Evolutionary conservation across 2,329 filamentous ascomycete genomes (phyloP), one percentile per base, ranked within the genome.

Genomic region (Fusarium pseudocircinatum): DNA sequence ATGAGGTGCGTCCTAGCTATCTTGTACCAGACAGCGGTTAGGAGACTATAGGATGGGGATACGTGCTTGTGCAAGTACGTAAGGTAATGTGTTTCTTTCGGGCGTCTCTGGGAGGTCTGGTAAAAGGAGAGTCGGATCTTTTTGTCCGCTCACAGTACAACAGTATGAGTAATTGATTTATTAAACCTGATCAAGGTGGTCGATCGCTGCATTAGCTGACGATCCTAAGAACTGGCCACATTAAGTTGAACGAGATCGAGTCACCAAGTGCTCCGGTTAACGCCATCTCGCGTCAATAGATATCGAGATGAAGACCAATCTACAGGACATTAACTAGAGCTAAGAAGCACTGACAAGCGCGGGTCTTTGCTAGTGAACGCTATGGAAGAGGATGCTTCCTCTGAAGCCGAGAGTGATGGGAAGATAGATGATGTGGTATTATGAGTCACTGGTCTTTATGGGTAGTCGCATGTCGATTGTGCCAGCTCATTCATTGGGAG

Each of bases 221-320:
- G 59, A 65, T 53, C 52, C 22, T 22, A 28, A 49, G 49, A 43
- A 24, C 44, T 53, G 44, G 32, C 22, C 47, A 42, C 34, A 26
- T 24, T 43, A 54, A 37, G 37, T 36, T 36, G 59, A 60, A 70
- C 63, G 59, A 57, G 59, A 46, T 37, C 50, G 49, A 61, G 42
- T 22, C 22, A 46, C 47, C 39, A 70, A 69, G 34, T 58, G 52
- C 18, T 26, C 44, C 50, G 20, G 18, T n/a, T 37, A 39, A 36
- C 47, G 40, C 39, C 26, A 69, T 64, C 30, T 69, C 30, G 22
- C 13, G 39, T 39, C 36, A 47, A 44, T 26, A 24, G 32, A 37
- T 44, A 20, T 50, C 32, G 56, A 56, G 39, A 70, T 56, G 70
- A 61, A 26, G 26, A 49, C 44, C 20, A 68, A 63, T 59, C 47